Base-by-base conservation (phyloP, 305 asterid genomes). In the Salvia sclarea region DNA sequence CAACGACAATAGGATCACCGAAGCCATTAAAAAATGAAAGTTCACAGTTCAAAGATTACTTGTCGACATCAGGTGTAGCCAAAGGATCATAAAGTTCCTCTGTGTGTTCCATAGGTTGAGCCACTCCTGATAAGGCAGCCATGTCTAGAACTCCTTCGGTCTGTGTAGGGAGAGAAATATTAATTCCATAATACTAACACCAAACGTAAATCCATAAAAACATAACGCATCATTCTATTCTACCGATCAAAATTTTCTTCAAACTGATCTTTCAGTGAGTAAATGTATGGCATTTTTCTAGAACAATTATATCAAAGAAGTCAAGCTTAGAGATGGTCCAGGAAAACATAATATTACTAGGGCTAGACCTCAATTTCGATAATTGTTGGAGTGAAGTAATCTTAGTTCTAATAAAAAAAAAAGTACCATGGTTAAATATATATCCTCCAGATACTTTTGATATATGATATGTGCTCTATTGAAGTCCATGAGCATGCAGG, bases 51-150 rank as follows among this genome's bases (percentile, higher is more conserved):
- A 37, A 61, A 44, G 33, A 61, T 73, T 89, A 89, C 96, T 88
- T 88, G 88, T 91, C 91, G 56, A 90, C 96, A 22, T 86, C 91
- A 1, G 96, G 96, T 65, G 89, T 59, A 33, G 91, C 91, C 90
- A 89, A 76, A 68, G 97, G 97, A 80, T 91, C 96, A 37, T 79
- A 81, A 30, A 72, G 64, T 72, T 88, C 97, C 58, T 94, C 96
- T 20, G 87, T 74, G 31, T 82, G 96, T 75, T 94, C 96, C 70
- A 78, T 49, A n/a, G 83, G 76, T 55, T 87, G 85, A 61, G 82
- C 78, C 55, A 76, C 82, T 54, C 82, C 91, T 55, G 89, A 28
- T 75, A 86, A 76, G 44, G 84, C 77, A 10, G 84, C 70, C 78
- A 83, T 78, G 68, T 93, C 98, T 61, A 76, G 92, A 73, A 80